These are phyloP conservation scores for Candida maesae DNA, from an alignment of 805 yeast species.

Conservation along the genomic window DNA sequence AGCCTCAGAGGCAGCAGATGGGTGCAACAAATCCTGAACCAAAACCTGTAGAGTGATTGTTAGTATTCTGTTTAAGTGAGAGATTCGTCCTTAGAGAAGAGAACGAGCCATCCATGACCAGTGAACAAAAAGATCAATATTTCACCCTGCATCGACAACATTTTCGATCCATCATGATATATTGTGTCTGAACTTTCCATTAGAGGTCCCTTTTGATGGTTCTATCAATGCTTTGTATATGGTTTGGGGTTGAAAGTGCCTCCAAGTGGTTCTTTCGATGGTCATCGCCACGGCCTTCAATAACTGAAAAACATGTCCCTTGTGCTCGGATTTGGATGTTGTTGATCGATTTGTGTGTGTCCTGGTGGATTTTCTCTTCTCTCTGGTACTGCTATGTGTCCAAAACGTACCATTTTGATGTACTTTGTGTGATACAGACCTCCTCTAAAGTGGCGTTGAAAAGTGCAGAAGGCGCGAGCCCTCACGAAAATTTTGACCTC, in stretches of 20 bases:
- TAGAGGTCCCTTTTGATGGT: conserved; percentile 6
- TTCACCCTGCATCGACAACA: conserved; percentile 12
- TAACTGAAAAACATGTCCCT: too few species aligned
- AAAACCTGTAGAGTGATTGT: conserved; percentile 62
- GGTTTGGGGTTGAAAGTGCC: conserved; percentile 1
- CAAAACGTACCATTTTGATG: conserved; percentile 19
- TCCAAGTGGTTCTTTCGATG: background rate
- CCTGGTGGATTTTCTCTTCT: background rate
- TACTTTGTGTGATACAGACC: conserved; percentile 3
- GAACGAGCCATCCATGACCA: too few species aligned
- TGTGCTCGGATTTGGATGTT: background rate
- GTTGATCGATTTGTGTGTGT: background rate
- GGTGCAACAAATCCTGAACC: conserved; percentile 99
- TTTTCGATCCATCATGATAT: too few species aligned
- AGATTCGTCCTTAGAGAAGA: too few species aligned
- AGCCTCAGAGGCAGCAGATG: conserved; percentile 95
- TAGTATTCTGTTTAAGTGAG: conserved; percentile 23
- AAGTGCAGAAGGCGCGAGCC: conserved; percentile 12
- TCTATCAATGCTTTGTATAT: conserved; percentile 10
- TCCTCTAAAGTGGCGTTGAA: conserved; percentile 10
- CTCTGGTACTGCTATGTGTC: background rate
- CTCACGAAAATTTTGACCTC: conserved; percentile 10
- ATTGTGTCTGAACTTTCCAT: too few species aligned
- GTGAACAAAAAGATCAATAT: conserved; percentile 12
- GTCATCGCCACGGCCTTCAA: background rate